Percentiles rank a stretch among this genome's conserved stretches.
These are phyloP conservation scores for Colletotrichum sp. DNA, from an alignment of 2,329 filamentous ascomycete genomes.

Conservation along the genomic window DNA sequence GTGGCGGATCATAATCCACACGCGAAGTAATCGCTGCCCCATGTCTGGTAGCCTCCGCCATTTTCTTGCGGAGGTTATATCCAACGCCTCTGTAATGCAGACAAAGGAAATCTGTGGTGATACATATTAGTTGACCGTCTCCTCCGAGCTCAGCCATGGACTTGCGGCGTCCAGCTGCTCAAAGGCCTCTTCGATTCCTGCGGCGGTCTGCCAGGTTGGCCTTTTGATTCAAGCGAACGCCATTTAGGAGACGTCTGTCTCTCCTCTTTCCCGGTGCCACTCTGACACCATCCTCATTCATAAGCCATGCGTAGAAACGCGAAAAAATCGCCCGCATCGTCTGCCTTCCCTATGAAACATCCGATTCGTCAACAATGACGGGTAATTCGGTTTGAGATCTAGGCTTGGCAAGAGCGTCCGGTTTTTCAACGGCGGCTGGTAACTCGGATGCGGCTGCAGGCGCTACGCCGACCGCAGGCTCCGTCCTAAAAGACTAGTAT, in stretches of 20 bases:
- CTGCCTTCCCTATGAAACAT: too few relatives aligned
- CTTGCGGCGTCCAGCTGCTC: neutral
- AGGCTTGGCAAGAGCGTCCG: too few relatives aligned
- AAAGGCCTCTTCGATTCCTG: fast-evolving
- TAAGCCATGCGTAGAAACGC: too few relatives aligned
- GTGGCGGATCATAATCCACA: conserved; percentile 9
- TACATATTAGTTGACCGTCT: conserved; percentile 13
- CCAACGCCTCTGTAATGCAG: neutral
- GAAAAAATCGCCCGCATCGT: too few relatives aligned
- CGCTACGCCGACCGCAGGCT: neutral
- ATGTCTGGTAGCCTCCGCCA: neutral
- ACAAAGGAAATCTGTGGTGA: conserved; percentile 2
- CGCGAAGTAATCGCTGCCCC: neutral
- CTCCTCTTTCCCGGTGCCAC: neutral
- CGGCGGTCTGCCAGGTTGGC: neutral
- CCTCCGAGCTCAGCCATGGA: neutral
- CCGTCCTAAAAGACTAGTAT: neutral
- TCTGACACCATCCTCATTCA: neutral
- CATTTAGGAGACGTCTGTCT: neutral
- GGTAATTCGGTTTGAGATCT: too few relatives aligned
- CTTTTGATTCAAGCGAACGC: neutral
- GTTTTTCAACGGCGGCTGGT: neutral
- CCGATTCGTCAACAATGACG: too few relatives aligned
- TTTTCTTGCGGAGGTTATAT: neutral
- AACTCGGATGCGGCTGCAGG: too few relatives aligned